A percentile compares a stretch with the other conserved stretches of the same genome.
Conservation (phyloP, 2,329 filamentous ascomycete genomes). For the Colletotrichum echinochloae region DNA sequence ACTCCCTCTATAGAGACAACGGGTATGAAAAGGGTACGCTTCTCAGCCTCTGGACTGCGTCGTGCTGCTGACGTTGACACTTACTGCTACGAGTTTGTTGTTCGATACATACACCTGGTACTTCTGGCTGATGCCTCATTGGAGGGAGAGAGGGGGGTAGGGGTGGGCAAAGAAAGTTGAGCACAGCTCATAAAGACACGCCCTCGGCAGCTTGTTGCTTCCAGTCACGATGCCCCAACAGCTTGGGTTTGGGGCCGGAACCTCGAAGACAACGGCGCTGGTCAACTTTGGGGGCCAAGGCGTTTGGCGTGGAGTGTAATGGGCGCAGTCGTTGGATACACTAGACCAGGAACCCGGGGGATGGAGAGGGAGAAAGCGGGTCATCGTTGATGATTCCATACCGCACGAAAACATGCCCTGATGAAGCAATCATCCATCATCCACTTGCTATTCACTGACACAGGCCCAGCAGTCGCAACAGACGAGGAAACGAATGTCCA, state of each 20-base stretch:
- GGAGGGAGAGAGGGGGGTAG: background rate
- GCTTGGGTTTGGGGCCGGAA: conserved; percentile 7
- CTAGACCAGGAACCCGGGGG: background rate
- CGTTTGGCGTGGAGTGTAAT: background rate
- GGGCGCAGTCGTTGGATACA: background rate
- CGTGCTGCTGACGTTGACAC: background rate
- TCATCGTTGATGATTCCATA: too few relatives aligned
- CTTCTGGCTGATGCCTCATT: background rate
- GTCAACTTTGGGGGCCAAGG: background rate
- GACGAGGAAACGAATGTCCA: background rate
- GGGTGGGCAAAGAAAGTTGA: background rate
- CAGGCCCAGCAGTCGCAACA: background rate
- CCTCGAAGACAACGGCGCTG: background rate
- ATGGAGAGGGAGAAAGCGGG: background rate
- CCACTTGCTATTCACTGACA: background rate
- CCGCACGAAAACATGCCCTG: conserved; percentile 1
- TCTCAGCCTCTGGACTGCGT: background rate
- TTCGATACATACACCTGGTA: background rate
- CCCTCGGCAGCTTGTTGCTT: background rate
- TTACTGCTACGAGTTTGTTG: background rate
- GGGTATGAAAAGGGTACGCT: background rate
- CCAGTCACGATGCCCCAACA: background rate
- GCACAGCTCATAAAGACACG: background rate
- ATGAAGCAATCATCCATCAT: background rate
- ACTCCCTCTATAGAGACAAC: background rate